phyloP scores from a whole-genome alignment of 1,139 yeast species.

The Debaryomyces sp. region DNA sequence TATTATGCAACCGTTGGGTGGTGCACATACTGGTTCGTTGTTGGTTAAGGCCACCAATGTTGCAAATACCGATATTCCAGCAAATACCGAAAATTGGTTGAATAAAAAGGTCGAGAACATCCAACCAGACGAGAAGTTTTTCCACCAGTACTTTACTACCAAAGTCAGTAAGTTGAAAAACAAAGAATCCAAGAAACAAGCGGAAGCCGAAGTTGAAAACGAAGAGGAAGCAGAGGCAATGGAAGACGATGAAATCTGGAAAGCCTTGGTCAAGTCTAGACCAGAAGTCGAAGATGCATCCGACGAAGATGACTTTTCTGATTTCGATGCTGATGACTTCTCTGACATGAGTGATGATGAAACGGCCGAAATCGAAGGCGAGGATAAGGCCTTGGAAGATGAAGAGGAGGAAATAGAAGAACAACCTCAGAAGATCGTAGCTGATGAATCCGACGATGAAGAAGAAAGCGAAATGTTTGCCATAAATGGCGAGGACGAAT shows the following conservation, averaged over 20 bases:
- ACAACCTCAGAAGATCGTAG: constrained; percentile 6
- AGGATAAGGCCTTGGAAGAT: constrained; percentile 23
- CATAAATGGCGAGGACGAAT: constrained; percentile 40
- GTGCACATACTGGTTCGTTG: constrained; percentile 76
- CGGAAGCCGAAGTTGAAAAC: constrained; percentile 26
- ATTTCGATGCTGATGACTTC: constrained; percentile 49
- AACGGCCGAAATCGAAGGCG: constrained; percentile 29
- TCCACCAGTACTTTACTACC: constrained; percentile 80
- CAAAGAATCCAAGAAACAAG: constrained; percentile 25
- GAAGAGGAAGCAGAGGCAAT: constrained; percentile 55
- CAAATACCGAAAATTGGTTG: constrained; percentile 83
- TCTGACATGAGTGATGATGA: constrained; percentile 35
- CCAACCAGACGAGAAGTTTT: constrained; percentile 87
- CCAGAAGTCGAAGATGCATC: constrained; percentile 71
- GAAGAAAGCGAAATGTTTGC: constrained; percentile 29
- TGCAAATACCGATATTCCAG: constrained; percentile 56
- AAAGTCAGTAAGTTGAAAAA: constrained; percentile 53
- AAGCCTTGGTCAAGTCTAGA: constrained; percentile 80
- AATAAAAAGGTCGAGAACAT: constrained; percentile 63
- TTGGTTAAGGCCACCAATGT: constrained; percentile 70
- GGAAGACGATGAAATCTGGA: constrained; percentile 85
- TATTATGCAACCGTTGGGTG: constrained; percentile 97
- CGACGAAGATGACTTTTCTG: constrained; percentile 48
- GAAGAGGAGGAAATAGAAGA: constrained; percentile 11
- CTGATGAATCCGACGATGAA: constrained; percentile 12